phyloP scores from a whole-genome alignment of 1,284 basidiomycete genomes.

The Boletellus deceptivus region DNA sequence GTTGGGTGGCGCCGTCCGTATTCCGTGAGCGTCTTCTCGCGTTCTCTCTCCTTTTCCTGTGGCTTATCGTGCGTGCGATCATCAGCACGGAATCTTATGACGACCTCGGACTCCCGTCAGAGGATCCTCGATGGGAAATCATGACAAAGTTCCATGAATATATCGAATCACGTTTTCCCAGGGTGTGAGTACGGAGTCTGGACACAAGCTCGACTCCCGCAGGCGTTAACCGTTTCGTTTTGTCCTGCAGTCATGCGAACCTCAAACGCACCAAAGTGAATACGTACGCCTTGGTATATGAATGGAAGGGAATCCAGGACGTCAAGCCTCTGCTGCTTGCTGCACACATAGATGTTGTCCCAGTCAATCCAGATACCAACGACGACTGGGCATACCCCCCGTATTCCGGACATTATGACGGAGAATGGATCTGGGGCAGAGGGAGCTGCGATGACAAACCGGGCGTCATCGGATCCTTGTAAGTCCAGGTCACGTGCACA shows the following conservation, averaged over 20 bases:
- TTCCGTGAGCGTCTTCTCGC: constrained; percentile 37
- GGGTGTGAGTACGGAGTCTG: constrained; percentile 37
- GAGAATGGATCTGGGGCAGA: constrained; percentile 58
- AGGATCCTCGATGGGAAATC: constrained; percentile 46
- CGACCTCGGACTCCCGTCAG: constrained; percentile 39
- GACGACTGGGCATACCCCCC: constrained; percentile 53
- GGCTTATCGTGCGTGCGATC: neutral
- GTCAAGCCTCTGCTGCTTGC: constrained; percentile 62
- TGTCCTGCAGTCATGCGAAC: constrained; percentile 40
- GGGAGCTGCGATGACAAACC: constrained; percentile 65
- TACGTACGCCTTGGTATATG: constrained; percentile 60
- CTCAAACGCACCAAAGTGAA: constrained; percentile 54
- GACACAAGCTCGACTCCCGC: neutral
- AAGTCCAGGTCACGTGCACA: constrained; percentile 15
- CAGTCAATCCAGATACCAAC: constrained; percentile 52
- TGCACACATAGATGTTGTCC: constrained; percentile 64
- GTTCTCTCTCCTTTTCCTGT: too few relatives aligned
- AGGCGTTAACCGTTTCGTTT: neutral
- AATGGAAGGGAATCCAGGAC: constrained; percentile 55
- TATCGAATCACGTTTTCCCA: constrained; percentile 40
- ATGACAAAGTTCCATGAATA: constrained; percentile 44
- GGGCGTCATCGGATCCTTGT: constrained; percentile 57
- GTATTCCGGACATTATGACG: constrained; percentile 49
- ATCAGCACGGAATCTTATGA: constrained; percentile 41
- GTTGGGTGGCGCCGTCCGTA: constrained; percentile 42